phyloP scores from a whole-genome alignment of 192 early-diverging fungal genomes.

The Mortierella antarctica region DNA sequence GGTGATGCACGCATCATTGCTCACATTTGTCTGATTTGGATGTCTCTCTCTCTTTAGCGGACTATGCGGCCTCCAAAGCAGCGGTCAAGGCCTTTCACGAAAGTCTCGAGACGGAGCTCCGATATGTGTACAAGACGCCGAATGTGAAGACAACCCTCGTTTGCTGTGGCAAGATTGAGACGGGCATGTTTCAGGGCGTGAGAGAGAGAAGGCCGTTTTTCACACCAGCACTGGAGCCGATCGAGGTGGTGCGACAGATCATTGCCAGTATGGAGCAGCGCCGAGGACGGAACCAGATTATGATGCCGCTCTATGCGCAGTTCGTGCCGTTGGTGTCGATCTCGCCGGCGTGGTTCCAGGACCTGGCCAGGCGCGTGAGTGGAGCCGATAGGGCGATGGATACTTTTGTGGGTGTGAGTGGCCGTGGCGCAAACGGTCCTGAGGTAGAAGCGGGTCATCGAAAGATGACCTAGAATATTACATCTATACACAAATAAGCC shows the following conservation, averaged over 20 bases:
- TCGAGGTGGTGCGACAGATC: constrained; percentile 69
- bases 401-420: constrained; percentile 33
- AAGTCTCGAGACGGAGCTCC: constrained; percentile 78
- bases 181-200: constrained; percentile 79
- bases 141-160: constrained; percentile 77
- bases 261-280: constrained; percentile 66
- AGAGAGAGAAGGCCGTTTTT: constrained; percentile 66
- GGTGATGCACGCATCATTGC: background rate
- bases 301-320: constrained; percentile 52
- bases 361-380: constrained; percentile 31
- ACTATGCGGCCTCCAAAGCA: constrained; percentile 85
- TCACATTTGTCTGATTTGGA: background rate
- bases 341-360: constrained; percentile 45
- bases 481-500: no score
- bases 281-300: constrained; percentile 58
- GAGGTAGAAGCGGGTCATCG: no score
- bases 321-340: constrained; percentile 53
- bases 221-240: constrained; percentile 69
- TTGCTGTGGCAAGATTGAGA: constrained; percentile 76
- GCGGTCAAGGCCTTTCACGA: constrained; percentile 80
- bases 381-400: constrained; percentile 49
- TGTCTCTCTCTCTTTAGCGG: constrained; percentile 50
- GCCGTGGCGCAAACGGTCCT: background rate
- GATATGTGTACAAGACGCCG: constrained; percentile 65
- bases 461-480: no score